A percentile compares a stretch with the other conserved stretches of the same genome.
phyloP scores from a whole-genome alignment of 179 eudicot genomes.

The Gypsophila paniculata region DNA sequence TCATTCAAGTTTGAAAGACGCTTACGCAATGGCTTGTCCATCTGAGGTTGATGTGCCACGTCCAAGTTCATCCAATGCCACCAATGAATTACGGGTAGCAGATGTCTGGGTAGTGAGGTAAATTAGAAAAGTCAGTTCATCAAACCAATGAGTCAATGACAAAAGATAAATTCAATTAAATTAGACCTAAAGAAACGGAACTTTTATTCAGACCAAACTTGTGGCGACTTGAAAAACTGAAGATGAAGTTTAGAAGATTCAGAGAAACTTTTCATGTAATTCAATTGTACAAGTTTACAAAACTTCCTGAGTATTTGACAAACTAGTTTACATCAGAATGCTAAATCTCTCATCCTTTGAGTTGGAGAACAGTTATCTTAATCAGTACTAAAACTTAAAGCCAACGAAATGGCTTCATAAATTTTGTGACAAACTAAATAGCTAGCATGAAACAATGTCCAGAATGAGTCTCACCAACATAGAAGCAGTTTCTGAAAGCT shows the following conservation, averaged over 20 bases:
- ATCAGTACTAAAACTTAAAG: too few relatives aligned
- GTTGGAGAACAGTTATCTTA: too few relatives aligned
- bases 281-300: neutral
- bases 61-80: slow-evolving; percentile 98
- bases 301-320: too few relatives aligned
- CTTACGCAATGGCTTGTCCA: slow-evolving; percentile 99
- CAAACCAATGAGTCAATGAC: slow-evolving; percentile 3
- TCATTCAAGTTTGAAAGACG: slow-evolving; percentile 15
- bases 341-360: too few relatives aligned
- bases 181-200: neutral
- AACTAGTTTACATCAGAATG: too few relatives aligned
- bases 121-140: slow-evolving; percentile 16
- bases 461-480: slow-evolving; percentile 67
- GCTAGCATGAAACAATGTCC: slow-evolving; percentile 7
- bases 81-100: slow-evolving; percentile 81
- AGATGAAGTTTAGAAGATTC: neutral
- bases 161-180: neutral
- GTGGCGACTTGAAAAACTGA: neutral
- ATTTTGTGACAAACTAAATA: neutral
- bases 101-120: slow-evolving; percentile 45
- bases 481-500: slow-evolving; percentile 90
- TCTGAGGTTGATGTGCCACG: slow-evolving; percentile 99
- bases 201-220: neutral
- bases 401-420: too few relatives aligned
- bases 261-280: neutral